Evolutionary conservation across 305 asterid species (phyloP).

Genomic region (Striga hermonthica): DNA sequence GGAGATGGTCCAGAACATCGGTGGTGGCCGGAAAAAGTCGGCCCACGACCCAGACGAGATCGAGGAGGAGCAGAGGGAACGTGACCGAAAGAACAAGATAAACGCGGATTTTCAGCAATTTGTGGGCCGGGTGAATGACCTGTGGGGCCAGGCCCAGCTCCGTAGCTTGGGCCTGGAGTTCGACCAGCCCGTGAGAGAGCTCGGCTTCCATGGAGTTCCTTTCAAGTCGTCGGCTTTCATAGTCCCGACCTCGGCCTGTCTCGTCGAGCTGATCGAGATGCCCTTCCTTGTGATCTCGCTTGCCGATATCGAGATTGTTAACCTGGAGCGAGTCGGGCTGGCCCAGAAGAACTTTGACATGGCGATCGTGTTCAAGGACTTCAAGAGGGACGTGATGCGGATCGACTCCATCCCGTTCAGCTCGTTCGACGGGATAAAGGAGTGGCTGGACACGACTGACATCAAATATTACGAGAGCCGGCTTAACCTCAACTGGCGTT

Average conservation of each 20-base stretch:
- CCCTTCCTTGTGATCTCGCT: slow-evolving; percentile 63
- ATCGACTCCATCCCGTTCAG: slow-evolving; percentile 70
- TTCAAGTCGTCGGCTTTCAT: slow-evolving; percentile 59
- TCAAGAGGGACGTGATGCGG: slow-evolving; percentile 61
- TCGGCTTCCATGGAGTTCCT: slow-evolving; percentile 77
- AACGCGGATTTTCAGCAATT: slow-evolving; percentile 58
- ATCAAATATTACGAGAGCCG: slow-evolving; percentile 74
- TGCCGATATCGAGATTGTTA: slow-evolving; percentile 69
- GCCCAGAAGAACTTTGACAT: slow-evolving; percentile 80
- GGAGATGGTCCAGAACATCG: slow-evolving; percentile 69
- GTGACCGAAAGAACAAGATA: slow-evolving; percentile 70
- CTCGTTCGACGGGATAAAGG: slow-evolving; percentile 65
- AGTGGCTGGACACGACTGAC: slow-evolving; percentile 75
- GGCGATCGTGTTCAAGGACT: slow-evolving; percentile 73
- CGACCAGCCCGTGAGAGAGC: slow-evolving; percentile 73
- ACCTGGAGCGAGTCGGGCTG: slow-evolving; percentile 71
- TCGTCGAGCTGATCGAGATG: slow-evolving; percentile 68
- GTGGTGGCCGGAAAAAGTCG: slow-evolving; percentile 67
- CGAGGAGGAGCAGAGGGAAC: slow-evolving; percentile 79
- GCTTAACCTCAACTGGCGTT: slow-evolving; percentile 67
- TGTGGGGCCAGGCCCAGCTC: slow-evolving; percentile 63
- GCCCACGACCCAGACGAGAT: slow-evolving; percentile 82
- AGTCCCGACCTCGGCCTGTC: slow-evolving; percentile 64
- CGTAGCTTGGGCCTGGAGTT: slow-evolving; percentile 59
- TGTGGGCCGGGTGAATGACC: slow-evolving; percentile 66